These are phyloP conservation scores for Pelargonium nanum DNA, from an alignment of 345 rosid genomes.

Conservation along the genomic window DNA sequence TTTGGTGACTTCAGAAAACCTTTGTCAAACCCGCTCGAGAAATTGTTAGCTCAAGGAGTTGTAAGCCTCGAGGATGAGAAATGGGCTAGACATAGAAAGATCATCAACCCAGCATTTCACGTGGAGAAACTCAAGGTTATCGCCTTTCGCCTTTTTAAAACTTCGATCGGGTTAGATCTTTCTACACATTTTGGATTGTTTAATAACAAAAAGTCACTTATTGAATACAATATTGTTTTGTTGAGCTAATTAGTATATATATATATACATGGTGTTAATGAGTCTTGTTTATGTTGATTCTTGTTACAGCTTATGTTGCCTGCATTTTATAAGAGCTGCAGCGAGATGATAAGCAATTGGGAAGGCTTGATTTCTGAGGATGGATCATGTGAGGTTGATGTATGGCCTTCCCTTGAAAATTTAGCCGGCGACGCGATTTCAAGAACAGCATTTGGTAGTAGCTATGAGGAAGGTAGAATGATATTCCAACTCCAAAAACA, in stretches of 20 bases:
- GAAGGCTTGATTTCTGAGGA: constrained; percentile 2
- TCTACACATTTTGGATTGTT: too few relatives aligned
- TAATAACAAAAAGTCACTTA: too few relatives aligned
- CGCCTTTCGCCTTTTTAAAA: too few relatives aligned
- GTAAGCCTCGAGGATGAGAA: constrained; percentile 1
- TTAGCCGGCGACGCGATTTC: constrained; percentile 38
- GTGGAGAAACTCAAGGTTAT: constrained; percentile 6
- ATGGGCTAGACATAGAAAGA: constrained; percentile 11
- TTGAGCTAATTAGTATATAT: too few relatives aligned
- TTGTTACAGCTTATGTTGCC: constrained; percentile 25
- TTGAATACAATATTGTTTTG: too few relatives aligned
- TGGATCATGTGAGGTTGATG: constrained; percentile 22
- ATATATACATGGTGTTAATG: too few relatives aligned
- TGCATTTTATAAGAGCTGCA: constrained; percentile 15
- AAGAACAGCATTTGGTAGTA: constrained; percentile 20
- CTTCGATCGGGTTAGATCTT: too few relatives aligned
- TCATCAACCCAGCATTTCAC: constrained; percentile 4
- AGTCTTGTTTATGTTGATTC: neutral
- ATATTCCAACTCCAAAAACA: constrained; percentile 30
- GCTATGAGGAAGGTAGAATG: constrained; percentile 26
- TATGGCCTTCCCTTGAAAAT: constrained; percentile 28
- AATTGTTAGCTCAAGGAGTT: neutral
- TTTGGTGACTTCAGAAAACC: neutral
- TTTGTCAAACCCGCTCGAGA: neutral
- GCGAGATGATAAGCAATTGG: constrained; percentile 27